Percentiles rank a stretch among this genome's conserved stretches.
These are phyloP conservation scores for Xylariaceae sp. DNA, from an alignment of 2,329 filamentous ascomycete genomes.

Conservation along the genomic window DNA sequence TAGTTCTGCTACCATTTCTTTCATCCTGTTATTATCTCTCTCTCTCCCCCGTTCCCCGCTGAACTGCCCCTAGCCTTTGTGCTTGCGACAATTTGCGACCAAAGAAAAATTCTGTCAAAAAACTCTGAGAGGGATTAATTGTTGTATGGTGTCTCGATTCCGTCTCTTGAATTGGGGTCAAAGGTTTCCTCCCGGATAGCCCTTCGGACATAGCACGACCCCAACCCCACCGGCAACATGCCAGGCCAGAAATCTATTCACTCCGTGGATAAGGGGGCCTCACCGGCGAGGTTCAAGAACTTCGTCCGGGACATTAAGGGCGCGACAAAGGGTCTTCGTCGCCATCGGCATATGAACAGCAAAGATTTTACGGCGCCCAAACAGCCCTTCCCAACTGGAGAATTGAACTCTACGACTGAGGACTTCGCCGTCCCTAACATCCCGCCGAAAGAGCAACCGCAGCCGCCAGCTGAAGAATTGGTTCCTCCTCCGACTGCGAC, in stretches of 20 bases:
- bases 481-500: not conserved
- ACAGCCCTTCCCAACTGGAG: conserved; percentile 8
- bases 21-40: not conserved
- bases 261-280: conserved; percentile 17
- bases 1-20: not conserved
- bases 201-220: not conserved
- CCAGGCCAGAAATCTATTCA: conserved; percentile 16
- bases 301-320: conserved; percentile 28
- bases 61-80: not conserved
- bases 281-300: conserved; percentile 26
- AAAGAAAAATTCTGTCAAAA: not conserved
- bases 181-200: conserved; percentile 2
- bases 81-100: not conserved
- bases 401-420: conserved; percentile 3
- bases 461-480: conserved; percentile 5
- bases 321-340: conserved; percentile 17
- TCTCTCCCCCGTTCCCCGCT: not conserved
- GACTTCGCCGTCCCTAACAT: not conserved
- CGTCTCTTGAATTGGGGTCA: not conserved
- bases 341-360: conserved; percentile 20
- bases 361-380: conserved; percentile 10
- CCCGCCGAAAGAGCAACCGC: conserved; percentile 7
- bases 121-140: not conserved
- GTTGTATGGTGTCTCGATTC: not conserved
- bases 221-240: conserved; percentile 8